Conservation (phyloP, 176 grass and related monocot species). For the Aechmea fasciata region DNA sequence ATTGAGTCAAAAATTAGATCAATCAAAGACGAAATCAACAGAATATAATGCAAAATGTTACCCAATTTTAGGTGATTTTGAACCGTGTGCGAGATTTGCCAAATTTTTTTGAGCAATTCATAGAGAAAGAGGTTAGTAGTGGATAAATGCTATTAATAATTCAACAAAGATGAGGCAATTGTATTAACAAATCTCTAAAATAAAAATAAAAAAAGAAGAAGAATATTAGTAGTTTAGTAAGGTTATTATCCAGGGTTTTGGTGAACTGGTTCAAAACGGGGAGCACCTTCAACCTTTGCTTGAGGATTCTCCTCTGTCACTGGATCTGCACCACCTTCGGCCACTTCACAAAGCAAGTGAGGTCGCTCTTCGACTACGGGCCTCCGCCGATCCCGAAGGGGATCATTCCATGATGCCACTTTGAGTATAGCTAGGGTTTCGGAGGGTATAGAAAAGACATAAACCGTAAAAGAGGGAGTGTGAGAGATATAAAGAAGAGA, state of each 20-base stretch:
- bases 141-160: too few species aligned
- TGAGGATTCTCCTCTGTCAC: constrained; percentile 82
- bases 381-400: constrained; percentile 60
- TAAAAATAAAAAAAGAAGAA: not conserved
- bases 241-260: constrained; percentile 80
- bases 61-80: too few species aligned
- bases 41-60: too few species aligned
- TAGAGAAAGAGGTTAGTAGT: too few species aligned
- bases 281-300: constrained; percentile 86
- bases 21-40: too few species aligned
- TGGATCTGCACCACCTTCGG: constrained; percentile 87
- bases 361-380: constrained; percentile 63
- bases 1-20: too few species aligned
- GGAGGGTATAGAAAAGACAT: not conserved
- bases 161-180: not conserved
- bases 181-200: not conserved
- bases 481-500: not conserved
- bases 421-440: not conserved
- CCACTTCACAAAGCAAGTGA: constrained; percentile 81
- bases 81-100: too few species aligned
- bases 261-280: constrained; percentile 92
- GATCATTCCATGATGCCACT: not conserved
- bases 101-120: too few species aligned
- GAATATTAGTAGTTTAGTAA: constrained; percentile 30
- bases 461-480: not conserved